A percentile compares a stretch with the other conserved stretches of the same genome.
These are phyloP conservation scores for Eimeria tenella DNA, from an alignment of 169 alveolate genomes.

Conservation along the genomic window DNA sequence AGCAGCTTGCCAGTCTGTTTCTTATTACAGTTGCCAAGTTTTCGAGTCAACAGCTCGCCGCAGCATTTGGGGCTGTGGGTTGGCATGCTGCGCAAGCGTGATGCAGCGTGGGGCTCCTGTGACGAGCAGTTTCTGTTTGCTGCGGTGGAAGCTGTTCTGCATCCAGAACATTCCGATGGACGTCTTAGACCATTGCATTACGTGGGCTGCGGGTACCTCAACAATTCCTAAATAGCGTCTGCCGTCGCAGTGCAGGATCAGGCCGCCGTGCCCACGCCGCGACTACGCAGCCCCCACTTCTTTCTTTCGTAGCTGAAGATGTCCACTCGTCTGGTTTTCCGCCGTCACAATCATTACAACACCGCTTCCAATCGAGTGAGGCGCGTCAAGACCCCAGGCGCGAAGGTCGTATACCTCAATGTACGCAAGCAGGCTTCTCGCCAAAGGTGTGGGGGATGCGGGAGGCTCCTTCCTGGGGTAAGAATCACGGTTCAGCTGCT, in stretches of 20 bases:
- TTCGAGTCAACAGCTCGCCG: neutral
- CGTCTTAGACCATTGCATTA: neutral
- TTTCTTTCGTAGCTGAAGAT: constrained; percentile 77
- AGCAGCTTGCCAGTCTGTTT: too few species aligned
- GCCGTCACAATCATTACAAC: constrained; percentile 91
- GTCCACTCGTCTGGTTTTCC: constrained; percentile 92
- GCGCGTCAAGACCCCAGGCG: constrained; percentile 94
- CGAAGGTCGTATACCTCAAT: constrained; percentile 84
- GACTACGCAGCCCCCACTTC: constrained; percentile 49
- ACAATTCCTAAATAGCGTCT: constrained; percentile 7
- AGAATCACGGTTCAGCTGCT: neutral
- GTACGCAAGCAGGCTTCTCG: constrained; percentile 85
- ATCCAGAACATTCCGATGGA: neutral
- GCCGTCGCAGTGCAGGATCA: constrained; percentile 39
- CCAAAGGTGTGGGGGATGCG: constrained; percentile 89
- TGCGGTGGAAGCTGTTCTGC: neutral
- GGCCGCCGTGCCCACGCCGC: constrained; percentile 27
- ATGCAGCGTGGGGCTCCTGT: constrained; percentile 47
- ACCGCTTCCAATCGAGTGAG: constrained; percentile 92
- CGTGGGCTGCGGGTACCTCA: constrained; percentile 54
- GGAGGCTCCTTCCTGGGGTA: constrained; percentile 86
- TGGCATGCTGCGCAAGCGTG: constrained; percentile 42
- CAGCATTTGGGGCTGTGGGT: constrained; percentile 57
- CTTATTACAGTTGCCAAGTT: too few species aligned
- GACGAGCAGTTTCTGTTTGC: neutral